A percentile compares a stretch with the other conserved stretches of the same genome.
phyloP scores from a whole-genome alignment of 495 filamentous ascomycete species.

The Penicillium dipodomyicola region DNA sequence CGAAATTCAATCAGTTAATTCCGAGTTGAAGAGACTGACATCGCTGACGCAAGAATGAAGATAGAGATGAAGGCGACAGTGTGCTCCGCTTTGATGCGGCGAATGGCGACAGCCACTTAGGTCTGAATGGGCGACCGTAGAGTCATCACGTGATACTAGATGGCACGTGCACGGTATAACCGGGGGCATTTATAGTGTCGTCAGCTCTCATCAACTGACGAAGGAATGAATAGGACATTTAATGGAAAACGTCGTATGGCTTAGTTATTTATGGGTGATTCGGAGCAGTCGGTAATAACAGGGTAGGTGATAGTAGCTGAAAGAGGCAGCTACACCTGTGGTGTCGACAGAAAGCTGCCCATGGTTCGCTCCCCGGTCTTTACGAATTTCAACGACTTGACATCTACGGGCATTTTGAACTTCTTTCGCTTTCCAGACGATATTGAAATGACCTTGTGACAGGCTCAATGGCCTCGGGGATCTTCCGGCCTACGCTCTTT shows the following conservation, averaged over 20 bases:
- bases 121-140: conserved; percentile 24
- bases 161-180: conserved; percentile 18
- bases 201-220: not conserved
- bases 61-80: conserved; percentile 18
- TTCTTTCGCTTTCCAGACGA: not conserved
- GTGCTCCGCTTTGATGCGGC: conserved; percentile 34
- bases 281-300: not conserved
- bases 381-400: not conserved
- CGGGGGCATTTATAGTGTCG: not conserved
- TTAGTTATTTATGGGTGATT: not conserved
- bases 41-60: conserved; percentile 26
- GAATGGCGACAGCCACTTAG: conserved; percentile 38
- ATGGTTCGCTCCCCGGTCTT: not conserved
- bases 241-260: not conserved
- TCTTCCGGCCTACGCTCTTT: not conserved
- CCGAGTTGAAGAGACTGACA: conserved; percentile 26
- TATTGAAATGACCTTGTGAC: not conserved
- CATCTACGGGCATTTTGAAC: not conserved
- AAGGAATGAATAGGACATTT: not conserved
- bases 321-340: not conserved
- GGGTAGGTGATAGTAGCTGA: not conserved
- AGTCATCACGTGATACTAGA: not conserved
- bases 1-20: conserved; percentile 15
- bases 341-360: not conserved
- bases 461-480: not conserved